Conservation (phyloP, 768 basidiomycete species). For the Lactarius indigo region DNA sequence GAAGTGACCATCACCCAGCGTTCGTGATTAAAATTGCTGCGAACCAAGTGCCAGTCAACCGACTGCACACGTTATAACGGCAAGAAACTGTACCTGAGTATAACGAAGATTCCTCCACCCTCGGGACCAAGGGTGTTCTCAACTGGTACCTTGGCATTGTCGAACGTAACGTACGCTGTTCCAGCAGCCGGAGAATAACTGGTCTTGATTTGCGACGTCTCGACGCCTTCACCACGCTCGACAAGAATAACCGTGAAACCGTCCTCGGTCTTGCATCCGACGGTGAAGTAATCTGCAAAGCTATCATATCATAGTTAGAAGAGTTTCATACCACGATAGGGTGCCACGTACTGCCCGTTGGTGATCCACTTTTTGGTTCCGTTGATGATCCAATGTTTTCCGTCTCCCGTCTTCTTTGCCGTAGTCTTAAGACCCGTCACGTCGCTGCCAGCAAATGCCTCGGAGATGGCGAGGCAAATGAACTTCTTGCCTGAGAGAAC, state of each 20-base stretch:
- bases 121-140: conserved; percentile 84
- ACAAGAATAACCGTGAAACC: conserved; percentile 86
- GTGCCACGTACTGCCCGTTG: conserved; percentile 53
- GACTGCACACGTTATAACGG: not conserved
- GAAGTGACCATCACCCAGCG: conserved; percentile 88
- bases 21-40: conserved; percentile 91
- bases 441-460: conserved; percentile 85
- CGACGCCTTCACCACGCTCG: conserved; percentile 75
- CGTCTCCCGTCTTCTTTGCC: conserved; percentile 77
- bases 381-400: conserved; percentile 80
- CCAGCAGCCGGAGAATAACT: conserved; percentile 88
- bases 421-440: conserved; percentile 76
- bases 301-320: conserved; percentile 28
- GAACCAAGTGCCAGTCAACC: conserved; percentile 19
- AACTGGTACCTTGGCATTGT: conserved; percentile 81
- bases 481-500: conserved; percentile 74
- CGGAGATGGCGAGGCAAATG: conserved; percentile 84
- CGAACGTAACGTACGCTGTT: conserved; percentile 79
- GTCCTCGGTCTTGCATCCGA: conserved; percentile 66
- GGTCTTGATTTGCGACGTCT: conserved; percentile 85
- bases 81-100: conserved; percentile 41
- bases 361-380: conserved; percentile 89
- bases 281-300: conserved; percentile 58
- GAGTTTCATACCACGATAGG: not conserved
- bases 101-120: conserved; percentile 66